Conservation (phyloP, 345 rosid species). For the Orychophragmus violaceus region DNA sequence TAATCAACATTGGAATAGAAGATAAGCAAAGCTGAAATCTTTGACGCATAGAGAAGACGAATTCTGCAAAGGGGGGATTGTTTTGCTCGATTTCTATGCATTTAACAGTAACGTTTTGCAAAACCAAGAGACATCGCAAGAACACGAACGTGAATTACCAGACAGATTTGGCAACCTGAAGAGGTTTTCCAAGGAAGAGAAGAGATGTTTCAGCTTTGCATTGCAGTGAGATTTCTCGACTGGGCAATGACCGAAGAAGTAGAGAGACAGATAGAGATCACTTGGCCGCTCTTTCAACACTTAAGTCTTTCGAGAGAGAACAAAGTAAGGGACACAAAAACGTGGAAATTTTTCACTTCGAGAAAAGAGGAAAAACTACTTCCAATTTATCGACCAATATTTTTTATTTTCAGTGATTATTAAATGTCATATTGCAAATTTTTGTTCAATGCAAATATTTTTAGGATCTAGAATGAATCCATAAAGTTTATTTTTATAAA, state of each 20-base stretch:
- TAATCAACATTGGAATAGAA: slow-evolving; percentile 17
- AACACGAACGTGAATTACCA: slow-evolving; percentile 13
- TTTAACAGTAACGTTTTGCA: slow-evolving; percentile 10
- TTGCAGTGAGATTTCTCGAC: slow-evolving; percentile 13
- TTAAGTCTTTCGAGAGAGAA: slow-evolving; percentile 6
- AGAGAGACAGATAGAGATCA: background rate
- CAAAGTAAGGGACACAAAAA: background rate
- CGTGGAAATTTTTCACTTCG: background rate
- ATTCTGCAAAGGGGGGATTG: slow-evolving; percentile 25
- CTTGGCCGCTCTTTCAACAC: slow-evolving; percentile 27
- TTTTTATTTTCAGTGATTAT: background rate
- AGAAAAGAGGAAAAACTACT: background rate
- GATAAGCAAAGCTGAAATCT: slow-evolving; percentile 9
- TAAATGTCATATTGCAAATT: background rate
- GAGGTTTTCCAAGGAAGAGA: background rate
- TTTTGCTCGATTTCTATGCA: slow-evolving; percentile 1
- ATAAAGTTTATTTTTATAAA: background rate
- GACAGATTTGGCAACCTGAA: slow-evolving; percentile 6
- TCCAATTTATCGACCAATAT: background rate
- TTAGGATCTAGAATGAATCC: background rate
- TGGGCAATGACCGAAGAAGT: slow-evolving; percentile 14
- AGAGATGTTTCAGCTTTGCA: slow-evolving; percentile 20
- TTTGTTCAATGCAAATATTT: background rate
- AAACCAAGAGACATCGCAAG: background rate
- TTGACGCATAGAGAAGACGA: slow-evolving; percentile 16